A percentile compares a stretch with the other conserved stretches of the same genome.
Evolutionary conservation across 306 rosid genomes (phyloP).

Genomic region (Malus orientalis): DNA sequence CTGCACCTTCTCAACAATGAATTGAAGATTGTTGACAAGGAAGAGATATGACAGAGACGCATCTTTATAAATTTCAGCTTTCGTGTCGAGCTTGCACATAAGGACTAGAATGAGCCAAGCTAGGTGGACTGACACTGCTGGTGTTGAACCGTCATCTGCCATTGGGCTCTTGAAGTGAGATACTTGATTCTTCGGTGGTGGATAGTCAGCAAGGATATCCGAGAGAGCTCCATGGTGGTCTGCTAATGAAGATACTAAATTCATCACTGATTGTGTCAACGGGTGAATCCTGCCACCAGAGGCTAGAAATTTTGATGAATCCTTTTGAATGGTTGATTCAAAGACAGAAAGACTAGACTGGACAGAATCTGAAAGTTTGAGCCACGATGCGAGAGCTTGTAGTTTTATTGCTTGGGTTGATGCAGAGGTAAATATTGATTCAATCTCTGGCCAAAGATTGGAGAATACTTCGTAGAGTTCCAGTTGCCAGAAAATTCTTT

Average conservation of each 20-base stretch:
- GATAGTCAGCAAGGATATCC: slow-evolving; percentile 25
- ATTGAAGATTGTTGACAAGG: slow-evolving; percentile 41
- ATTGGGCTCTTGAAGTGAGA: slow-evolving; percentile 13
- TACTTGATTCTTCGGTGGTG: slow-evolving; percentile 19
- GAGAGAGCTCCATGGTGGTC: slow-evolving; percentile 25
- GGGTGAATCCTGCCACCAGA: slow-evolving; percentile 44
- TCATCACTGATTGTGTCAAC: slow-evolving; percentile 30
- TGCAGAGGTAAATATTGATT: slow-evolving; percentile 23
- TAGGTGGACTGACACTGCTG: slow-evolving; percentile 23
- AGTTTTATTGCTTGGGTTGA: slow-evolving; percentile 24
- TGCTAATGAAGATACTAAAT: slow-evolving; percentile 29
- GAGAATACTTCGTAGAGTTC: slow-evolving; percentile 34
- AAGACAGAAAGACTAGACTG: slow-evolving; percentile 27
- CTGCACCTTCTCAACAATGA: slow-evolving; percentile 34
- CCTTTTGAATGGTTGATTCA: slow-evolving; percentile 29
- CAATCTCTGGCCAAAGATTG: slow-evolving; percentile 35
- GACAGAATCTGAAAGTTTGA: slow-evolving; percentile 28
- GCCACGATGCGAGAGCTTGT: slow-evolving; percentile 32
- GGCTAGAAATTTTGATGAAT: slow-evolving; percentile 22
- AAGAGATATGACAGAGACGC: slow-evolving; percentile 40
- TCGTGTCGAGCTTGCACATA: slow-evolving; percentile 41
- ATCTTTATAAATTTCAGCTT: slow-evolving; percentile 40
- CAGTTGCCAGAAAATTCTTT: slow-evolving; percentile 31
- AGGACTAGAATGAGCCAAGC: slow-evolving; percentile 49
- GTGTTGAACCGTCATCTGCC: slow-evolving; percentile 13